phyloP scores from a whole-genome alignment of 1,284 basidiomycete species.

The Ustilago trichophora region DNA sequence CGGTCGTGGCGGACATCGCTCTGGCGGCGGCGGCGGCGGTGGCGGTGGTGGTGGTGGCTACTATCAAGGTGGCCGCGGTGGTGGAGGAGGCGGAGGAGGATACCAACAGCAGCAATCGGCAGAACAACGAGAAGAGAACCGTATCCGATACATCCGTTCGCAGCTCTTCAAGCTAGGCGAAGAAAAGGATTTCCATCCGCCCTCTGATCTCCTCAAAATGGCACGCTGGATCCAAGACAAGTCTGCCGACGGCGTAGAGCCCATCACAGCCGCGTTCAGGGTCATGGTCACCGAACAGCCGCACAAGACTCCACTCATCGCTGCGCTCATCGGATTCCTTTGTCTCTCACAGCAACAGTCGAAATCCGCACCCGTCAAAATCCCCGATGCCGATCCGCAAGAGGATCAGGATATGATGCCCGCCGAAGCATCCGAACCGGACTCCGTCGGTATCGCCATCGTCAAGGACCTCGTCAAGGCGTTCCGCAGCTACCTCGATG shows the following conservation, averaged over 20 bases:
- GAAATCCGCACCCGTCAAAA: slow-evolving; percentile 1
- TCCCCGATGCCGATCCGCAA: not conserved
- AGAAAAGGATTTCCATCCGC: slow-evolving; percentile 51
- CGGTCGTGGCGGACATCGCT: slow-evolving; percentile 21
- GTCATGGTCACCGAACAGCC: slow-evolving; percentile 61
- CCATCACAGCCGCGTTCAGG: slow-evolving; percentile 52
- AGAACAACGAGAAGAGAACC: slow-evolving; percentile 42
- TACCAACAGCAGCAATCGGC: slow-evolving; percentile 22
- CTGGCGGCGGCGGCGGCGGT: too few relatives aligned
- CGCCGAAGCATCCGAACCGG: not conserved
- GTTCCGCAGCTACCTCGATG: slow-evolving; percentile 59
- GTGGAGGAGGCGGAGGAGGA: slow-evolving; percentile 11
- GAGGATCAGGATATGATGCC: slow-evolving; percentile 6
- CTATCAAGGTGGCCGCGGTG: slow-evolving; percentile 17
- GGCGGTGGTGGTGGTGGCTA: too few relatives aligned
- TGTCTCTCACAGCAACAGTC: slow-evolving; percentile 43
- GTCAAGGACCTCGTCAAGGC: slow-evolving; percentile 60
- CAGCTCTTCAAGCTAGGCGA: slow-evolving; percentile 55
- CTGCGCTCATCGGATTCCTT: slow-evolving; percentile 61
- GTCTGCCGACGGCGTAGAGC: slow-evolving; percentile 30
- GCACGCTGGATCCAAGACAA: slow-evolving; percentile 58
- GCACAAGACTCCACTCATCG: slow-evolving; percentile 53
- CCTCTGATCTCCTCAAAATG: slow-evolving; percentile 53
- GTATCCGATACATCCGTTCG: slow-evolving; percentile 36
- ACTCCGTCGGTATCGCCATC: slow-evolving; percentile 52